Percentiles rank a stretch among this genome's conserved stretches.
Evolutionary conservation across 2,329 filamentous ascomycete genomes (phyloP).

Genomic region (Aureobasidium vineae): DNA sequence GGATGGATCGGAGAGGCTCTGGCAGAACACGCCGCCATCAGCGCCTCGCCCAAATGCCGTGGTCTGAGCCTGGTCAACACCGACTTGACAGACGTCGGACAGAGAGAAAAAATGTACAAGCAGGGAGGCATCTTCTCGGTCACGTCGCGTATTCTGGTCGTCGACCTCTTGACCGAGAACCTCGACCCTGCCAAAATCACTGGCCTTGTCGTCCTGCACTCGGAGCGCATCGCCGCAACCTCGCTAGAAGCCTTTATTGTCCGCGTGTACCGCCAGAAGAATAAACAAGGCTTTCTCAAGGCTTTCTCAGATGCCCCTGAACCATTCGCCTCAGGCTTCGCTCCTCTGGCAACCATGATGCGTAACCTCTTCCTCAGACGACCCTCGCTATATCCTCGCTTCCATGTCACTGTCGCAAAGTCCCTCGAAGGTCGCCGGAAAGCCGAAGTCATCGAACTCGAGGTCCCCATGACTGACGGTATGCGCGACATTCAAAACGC

Average conservation of each 20-base stretch:
- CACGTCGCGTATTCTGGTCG: slow-evolving; percentile 90
- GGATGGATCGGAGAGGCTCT: slow-evolving; percentile 94
- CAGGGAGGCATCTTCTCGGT: slow-evolving; percentile 91
- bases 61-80: slow-evolving; percentile 93
- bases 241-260: slow-evolving; percentile 94
- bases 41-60: slow-evolving; percentile 74
- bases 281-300: slow-evolving; percentile 90
- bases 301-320: slow-evolving; percentile 94
- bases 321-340: slow-evolving; percentile 83
- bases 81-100: slow-evolving; percentile 81
- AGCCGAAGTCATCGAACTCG: slow-evolving; percentile 94
- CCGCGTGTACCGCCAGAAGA: slow-evolving; percentile 89
- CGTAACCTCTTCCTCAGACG: slow-evolving; percentile 87
- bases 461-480: slow-evolving; percentile 90
- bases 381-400: slow-evolving; percentile 86
- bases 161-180: slow-evolving; percentile 83
- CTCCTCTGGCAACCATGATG: slow-evolving; percentile 86
- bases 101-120: slow-evolving; percentile 87
- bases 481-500: slow-evolving; percentile 95
- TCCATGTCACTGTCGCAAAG: slow-evolving; percentile 85
- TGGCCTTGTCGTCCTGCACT: slow-evolving; percentile 82
- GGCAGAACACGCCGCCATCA: slow-evolving; percentile 92
- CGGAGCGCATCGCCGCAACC: slow-evolving; percentile 79
- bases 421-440: slow-evolving; percentile 88
- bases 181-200: slow-evolving; percentile 82